phyloP scores from a whole-genome alignment of 2,329 filamentous ascomycete genomes.

The Xylaria sp. region DNA sequence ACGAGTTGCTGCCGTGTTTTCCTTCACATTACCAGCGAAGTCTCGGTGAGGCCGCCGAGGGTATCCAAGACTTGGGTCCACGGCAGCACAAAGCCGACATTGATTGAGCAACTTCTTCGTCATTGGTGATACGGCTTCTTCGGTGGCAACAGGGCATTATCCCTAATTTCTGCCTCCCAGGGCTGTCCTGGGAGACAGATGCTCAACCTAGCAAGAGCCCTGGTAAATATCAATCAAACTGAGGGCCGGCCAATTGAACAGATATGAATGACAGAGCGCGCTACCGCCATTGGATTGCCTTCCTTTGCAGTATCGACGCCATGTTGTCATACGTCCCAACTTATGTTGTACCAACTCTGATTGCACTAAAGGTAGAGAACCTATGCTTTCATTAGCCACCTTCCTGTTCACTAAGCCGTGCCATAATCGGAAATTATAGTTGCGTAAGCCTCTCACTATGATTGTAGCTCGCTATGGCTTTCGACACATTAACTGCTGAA shows the following conservation, averaged over 20 bases:
- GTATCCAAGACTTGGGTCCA: too few relatives aligned
- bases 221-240: conserved; percentile 9
- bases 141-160: conserved; percentile 14
- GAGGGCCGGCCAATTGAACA: too few relatives aligned
- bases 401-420: background rate
- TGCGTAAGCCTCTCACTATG: background rate
- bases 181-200: background rate
- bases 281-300: background rate
- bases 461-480: background rate
- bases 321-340: conserved; percentile 11
- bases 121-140: conserved; percentile 1
- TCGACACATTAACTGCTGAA: background rate
- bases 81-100: background rate
- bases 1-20: background rate
- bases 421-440: background rate
- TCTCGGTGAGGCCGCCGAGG: background rate
- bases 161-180: too few relatives aligned
- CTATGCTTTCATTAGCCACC: conserved; percentile 7
- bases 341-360: conserved; percentile 2
- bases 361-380: background rate
- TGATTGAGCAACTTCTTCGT: background rate
- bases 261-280: background rate
- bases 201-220: too few relatives aligned
- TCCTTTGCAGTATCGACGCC: too few relatives aligned
- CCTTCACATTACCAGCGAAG: background rate